Base-by-base conservation (phyloP, 2,329 filamentous ascomycete genomes). In the Nothopassalora personata region DNA sequence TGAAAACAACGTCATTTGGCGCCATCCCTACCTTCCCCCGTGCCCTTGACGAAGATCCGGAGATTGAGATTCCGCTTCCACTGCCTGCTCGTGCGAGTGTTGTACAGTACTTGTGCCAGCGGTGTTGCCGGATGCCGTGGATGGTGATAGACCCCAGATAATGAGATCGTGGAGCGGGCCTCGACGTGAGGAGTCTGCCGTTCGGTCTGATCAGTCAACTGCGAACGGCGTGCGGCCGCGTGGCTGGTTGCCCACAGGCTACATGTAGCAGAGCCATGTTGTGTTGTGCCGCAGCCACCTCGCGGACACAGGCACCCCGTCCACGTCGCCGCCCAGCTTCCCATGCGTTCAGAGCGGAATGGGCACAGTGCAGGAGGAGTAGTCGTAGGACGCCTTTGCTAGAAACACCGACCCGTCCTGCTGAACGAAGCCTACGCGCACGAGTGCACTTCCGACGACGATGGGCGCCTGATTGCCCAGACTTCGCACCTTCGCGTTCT, bases 1-100 rank as follows among this genome's bases (percentile, higher is more conserved):
- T 52, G 55, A 52, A 45, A 18, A 34, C 39, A 23, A 55, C 53
- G 53, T 49, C 53, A 55, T 54, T 31, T 27, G 53, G 53, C 39
- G 39, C 23, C 27, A 54, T 43, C 33, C 53, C 18, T 46, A 31
- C 53, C 19, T 47, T 15, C 31, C 36, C 10, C 36, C 10, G 50
- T 18, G 27, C 19, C 47, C 23, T 36, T 31, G 47, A 23, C 8
- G 31, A 10, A 51, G 30, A 18, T 51, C 51, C 53, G 53, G 53
- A 55, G 27, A 48, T 47, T 55, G 53, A 46, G 28, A 55, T 46
- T 46, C 33, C 30, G 45, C 28, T 48, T 55, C 53, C 53, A 27
- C 6, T 55, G 33, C 43, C 19, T 34, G 49, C 28, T 30, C 4
- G n/a, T 48, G 36, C 15, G 23, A 23, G 23, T 23, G 23, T 2